phyloP scores from a whole-genome alignment of 2,329 filamentous ascomycete genomes.

The Microcyclospora tardicrescens region DNA sequence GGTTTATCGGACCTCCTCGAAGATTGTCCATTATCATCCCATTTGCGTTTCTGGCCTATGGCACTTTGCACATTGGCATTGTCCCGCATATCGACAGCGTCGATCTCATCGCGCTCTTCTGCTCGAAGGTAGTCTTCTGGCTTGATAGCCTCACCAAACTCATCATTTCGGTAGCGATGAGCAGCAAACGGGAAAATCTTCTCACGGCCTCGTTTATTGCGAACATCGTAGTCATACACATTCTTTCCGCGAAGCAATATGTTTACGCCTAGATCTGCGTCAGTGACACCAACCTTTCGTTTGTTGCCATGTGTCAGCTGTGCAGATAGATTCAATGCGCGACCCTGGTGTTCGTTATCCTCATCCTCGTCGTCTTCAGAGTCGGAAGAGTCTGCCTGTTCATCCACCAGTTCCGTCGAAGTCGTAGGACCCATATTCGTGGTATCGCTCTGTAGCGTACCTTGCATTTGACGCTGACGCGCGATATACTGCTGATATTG shows the following conservation, averaged over 20 bases:
- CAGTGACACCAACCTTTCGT: constrained; percentile 63
- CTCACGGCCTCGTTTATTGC: constrained; percentile 82
- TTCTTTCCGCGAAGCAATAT: constrained; percentile 70
- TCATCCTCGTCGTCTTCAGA: constrained; percentile 82
- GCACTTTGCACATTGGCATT: constrained; percentile 35
- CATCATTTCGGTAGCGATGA: constrained; percentile 66
- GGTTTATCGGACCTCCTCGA: background rate
- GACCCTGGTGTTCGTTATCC: constrained; percentile 80
- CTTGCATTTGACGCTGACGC: constrained; percentile 74
- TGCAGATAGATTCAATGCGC: constrained; percentile 76
- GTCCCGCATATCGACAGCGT: constrained; percentile 48
- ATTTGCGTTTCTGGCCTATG: constrained; percentile 86
- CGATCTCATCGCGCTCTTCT: constrained; percentile 72
- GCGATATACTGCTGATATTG: constrained; percentile 89
- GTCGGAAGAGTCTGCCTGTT: constrained; percentile 73
- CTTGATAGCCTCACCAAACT: constrained; percentile 87
- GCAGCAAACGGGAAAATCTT: constrained; percentile 82
- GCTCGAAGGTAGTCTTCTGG: constrained; percentile 88
- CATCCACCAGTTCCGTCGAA: constrained; percentile 45
- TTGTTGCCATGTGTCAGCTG: constrained; percentile 66
- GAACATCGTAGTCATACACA: constrained; percentile 86
- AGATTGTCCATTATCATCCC: constrained; percentile 54
- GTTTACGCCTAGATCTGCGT: constrained; percentile 85
- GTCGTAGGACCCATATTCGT: constrained; percentile 58
- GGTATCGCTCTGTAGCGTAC: constrained; percentile 59